Base-by-base conservation (phyloP, 164 flowering plant genomes). In the Paratinospora sagittata region DNA sequence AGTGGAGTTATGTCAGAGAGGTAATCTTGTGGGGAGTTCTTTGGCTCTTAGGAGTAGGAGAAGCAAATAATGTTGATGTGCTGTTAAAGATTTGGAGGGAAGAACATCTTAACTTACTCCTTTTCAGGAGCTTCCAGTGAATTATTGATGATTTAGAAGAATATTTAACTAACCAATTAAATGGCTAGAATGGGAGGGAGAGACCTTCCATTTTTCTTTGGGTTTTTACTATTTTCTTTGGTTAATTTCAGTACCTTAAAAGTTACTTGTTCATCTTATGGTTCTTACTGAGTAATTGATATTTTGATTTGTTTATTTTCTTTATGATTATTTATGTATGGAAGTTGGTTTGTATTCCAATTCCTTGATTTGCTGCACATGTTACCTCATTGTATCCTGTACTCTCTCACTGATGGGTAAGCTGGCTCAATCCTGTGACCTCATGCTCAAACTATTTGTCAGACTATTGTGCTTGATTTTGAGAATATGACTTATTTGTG, bases 1-100 rank as follows among this genome's bases (percentile, higher is more conserved):
- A 7, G 26, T 21, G 52, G 30, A 55, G 52, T 41, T n/a, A 3
- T 21, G 45, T 37, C 39, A 17, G 69, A 66, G 27, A 19, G 69
- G 49, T 66, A 10, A 66, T 43, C 52, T 16, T 66, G 69, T 66
- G 52, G 30, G 43, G 45, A 23, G 49, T 21, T 43, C 55, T 43
- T 61, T 61, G 11, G 21, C 27, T 26, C 17, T 64, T 66, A 21
- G 27, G 69, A n/a, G 9, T 66, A 21, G 57, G 24, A 66, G 57
- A 66, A 66, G 13, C 45, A 17, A 39, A 24, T 39, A 41, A 66
- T 23, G 14, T 4, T 66, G 1, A 60, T 60, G 64, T 61, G 61
- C 21, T n/a, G 24, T 55, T 55, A 12, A 8, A 16, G 64, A 24
- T 30, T 8, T 61, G 30, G 64, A 27, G 16, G 13, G 34, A 26